A percentile compares a stretch with the other conserved stretches of the same genome.
Conservation (phyloP, 2,329 filamentous ascomycete genomes). For the Neophaeococcomyces aloes region DNA sequence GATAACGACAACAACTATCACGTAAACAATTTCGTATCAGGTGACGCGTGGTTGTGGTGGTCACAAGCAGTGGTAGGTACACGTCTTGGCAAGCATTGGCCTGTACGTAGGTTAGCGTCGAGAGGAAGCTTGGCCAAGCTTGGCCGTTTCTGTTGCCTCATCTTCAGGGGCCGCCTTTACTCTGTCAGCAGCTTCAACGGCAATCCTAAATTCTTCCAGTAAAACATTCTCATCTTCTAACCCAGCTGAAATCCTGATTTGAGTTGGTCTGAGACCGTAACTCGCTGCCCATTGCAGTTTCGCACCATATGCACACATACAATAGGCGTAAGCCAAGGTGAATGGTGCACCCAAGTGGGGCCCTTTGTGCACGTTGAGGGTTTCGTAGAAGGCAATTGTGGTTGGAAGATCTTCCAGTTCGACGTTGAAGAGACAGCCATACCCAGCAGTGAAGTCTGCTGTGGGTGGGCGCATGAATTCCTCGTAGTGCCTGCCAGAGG, state of each 20-base stretch:
- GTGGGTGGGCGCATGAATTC: constrained; percentile 20
- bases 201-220: constrained; percentile 11
- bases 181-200: constrained; percentile 12
- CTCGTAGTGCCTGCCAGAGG: constrained; percentile 15
- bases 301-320: constrained; percentile 9
- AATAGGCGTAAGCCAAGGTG: constrained; percentile 14
- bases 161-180: too few species aligned
- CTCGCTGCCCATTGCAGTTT: constrained; percentile 12
- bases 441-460: constrained; percentile 42
- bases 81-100: too few species aligned
- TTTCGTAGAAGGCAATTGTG: constrained; percentile 25
- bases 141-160: too few species aligned
- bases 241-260: constrained; percentile 15
- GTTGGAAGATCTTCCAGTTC: constrained; percentile 31
- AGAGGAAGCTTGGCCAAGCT: too few species aligned
- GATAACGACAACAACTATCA: too few species aligned
- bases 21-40: too few species aligned
- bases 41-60: too few species aligned
- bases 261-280: constrained; percentile 10
- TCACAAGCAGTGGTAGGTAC: too few species aligned
- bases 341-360: constrained; percentile 18
- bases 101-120: too few species aligned
- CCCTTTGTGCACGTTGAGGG: constrained; percentile 25
- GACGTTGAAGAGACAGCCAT: constrained; percentile 46
- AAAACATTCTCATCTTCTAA: constrained; percentile 13